These are phyloP conservation scores for Leccinum longicurvipes DNA, from an alignment of 768 basidiomycete genomes.

Conservation along the genomic window DNA sequence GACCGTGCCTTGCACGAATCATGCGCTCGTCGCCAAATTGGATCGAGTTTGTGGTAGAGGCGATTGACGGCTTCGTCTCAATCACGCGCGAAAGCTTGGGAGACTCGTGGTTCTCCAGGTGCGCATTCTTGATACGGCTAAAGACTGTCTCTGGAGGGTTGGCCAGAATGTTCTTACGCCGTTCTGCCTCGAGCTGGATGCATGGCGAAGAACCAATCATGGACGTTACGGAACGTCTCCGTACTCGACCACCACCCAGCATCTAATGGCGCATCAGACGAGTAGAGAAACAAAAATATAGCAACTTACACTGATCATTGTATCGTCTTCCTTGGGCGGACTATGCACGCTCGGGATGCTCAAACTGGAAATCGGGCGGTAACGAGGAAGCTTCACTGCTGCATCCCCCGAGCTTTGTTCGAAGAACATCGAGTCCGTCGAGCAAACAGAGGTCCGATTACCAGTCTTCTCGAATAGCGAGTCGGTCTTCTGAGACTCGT, in stretches of 20 bases:
- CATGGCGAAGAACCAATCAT: constrained; percentile 71
- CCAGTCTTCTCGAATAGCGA: constrained; percentile 66
- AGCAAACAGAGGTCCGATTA: constrained; percentile 43
- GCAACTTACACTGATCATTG: constrained; percentile 71
- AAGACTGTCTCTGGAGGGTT: constrained; percentile 32
- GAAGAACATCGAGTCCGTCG: constrained; percentile 60
- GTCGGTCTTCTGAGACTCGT: constrained; percentile 39
- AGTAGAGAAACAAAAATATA: neutral
- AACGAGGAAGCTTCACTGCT: constrained; percentile 45
- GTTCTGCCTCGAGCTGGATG: constrained; percentile 48
- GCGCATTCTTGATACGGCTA: constrained; percentile 32
- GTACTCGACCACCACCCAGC: constrained; percentile 75
- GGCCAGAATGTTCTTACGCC: constrained; percentile 48
- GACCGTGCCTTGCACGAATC: constrained; percentile 59
- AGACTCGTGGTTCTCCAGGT: constrained; percentile 28
- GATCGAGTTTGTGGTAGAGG: constrained; percentile 53
- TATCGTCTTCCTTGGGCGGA: constrained; percentile 67
- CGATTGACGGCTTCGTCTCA: constrained; percentile 60
- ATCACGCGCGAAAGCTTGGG: constrained; percentile 45
- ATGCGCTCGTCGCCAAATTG: constrained; percentile 68
- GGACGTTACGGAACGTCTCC: constrained; percentile 63
- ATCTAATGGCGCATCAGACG: constrained; percentile 44
- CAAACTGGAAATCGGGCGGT: constrained; percentile 62
- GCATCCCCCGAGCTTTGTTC: constrained; percentile 39
- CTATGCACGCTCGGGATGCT: constrained; percentile 50